Evolutionary conservation across 2,329 filamentous ascomycete genomes (phyloP), one percentile per base, ranked within the genome.

Genomic region (Alternaria incomplexa): DNA sequence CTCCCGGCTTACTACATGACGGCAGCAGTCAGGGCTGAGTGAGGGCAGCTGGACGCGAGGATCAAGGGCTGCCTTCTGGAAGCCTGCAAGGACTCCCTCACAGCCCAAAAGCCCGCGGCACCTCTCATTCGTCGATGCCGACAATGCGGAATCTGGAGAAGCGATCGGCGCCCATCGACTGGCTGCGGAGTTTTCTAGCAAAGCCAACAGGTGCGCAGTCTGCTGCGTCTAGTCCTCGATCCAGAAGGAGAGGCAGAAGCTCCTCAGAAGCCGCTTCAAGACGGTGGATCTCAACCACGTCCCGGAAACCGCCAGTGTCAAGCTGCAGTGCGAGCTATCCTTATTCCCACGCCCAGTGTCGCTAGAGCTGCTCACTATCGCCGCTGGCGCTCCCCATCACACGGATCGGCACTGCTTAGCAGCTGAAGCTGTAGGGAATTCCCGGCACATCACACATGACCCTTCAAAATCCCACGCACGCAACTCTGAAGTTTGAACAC

Each of bases 331-430:
- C 17, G 28, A 28, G 26, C 36, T 28, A 15, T 48, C 25, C 9
- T 52, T 54, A 53, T 52, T 58, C 50, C 54, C 59, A 51, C 36
- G 47, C 36, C 30, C 26, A 20, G 48, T 53, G 12, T 17, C 48
- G 48, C 48, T 52, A 52, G 28, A 25, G 28, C 48, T 36, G 48
- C 36, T 54, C 15, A 44, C 52, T 28, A 54, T 44, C 45, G 22
- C 62, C 51, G 54, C 52, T 61, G 50, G 62, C 58, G 56, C 54
- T 61, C 56, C 52, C 46, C 46, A 30, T 22, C 45, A 58, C 25
- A 30, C 48, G 17, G 44, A 45, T 62, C 53, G 44, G 22, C 58
- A 46, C 48, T 51, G 25, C 43, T 62, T 51, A 46, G 10, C 40
- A 44, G 23, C 36, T 54, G 32, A 45, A 60, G 59, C 56, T 43